Percentiles rank a stretch among this genome's conserved stretches.
phyloP scores from a whole-genome alignment of 768 basidiomycete genomes.

The Tylopilus balloui region DNA sequence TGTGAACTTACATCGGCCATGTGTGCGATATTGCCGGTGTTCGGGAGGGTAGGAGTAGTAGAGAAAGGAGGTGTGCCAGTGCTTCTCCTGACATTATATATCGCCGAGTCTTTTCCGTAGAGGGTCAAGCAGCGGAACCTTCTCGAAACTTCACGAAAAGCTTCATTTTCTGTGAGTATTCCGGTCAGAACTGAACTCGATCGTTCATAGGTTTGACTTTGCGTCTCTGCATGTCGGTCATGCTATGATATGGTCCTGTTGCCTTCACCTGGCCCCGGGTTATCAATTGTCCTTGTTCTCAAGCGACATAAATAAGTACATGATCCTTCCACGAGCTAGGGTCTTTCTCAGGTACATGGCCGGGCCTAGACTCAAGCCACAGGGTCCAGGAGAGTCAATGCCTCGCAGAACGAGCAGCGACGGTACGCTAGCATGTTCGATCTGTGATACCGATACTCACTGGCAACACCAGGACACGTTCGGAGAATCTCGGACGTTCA shows the following conservation, averaged over 20 bases:
- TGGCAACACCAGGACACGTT: background rate
- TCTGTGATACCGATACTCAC: background rate
- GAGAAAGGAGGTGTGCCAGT: background rate
- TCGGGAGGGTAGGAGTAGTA: background rate
- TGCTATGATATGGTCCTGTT: too few species aligned
- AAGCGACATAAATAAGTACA: background rate
- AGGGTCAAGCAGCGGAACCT: constrained; percentile 18
- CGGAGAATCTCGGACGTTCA: background rate
- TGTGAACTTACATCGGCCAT: constrained; percentile 36
- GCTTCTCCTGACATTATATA: constrained; percentile 16
- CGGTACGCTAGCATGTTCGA: too few species aligned
- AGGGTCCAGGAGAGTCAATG: background rate
- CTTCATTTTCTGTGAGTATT: too few species aligned
- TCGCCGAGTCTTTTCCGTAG: constrained; percentile 6
- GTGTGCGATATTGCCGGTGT: background rate
- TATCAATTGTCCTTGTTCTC: too few species aligned
- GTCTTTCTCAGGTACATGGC: background rate
- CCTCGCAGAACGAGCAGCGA: too few species aligned
- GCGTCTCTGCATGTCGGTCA: too few species aligned
- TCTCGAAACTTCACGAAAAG: constrained; percentile 29
- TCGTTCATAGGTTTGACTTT: background rate
- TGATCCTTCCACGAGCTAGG: background rate
- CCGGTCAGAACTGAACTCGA: too few species aligned
- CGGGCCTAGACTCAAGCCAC: background rate
- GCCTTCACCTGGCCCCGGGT: too few species aligned